A percentile compares a stretch with the other conserved stretches of the same genome.
Evolutionary conservation across 1,284 basidiomycete genomes (phyloP).

Genomic region (Papiliotrema flavescens): DNA sequence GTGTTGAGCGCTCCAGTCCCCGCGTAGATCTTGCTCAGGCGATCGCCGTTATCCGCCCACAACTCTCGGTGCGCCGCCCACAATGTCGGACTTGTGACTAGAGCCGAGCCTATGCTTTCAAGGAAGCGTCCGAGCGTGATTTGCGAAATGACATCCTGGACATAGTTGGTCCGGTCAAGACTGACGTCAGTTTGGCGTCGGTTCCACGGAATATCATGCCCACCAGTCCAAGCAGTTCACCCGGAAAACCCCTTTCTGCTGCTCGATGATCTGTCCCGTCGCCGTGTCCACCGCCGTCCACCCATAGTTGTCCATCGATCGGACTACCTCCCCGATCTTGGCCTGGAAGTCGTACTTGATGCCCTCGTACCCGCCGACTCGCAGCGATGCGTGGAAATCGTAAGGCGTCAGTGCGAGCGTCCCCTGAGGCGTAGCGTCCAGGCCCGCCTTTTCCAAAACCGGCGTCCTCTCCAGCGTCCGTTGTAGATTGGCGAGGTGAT

Average conservation of each 20-base stretch:
- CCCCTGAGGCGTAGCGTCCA: constrained; percentile 11
- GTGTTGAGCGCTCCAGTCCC: constrained; percentile 96
- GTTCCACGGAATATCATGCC: constrained; percentile 18
- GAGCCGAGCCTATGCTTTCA: constrained; percentile 27
- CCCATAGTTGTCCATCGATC: constrained; percentile 74
- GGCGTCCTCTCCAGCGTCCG: constrained; percentile 56
- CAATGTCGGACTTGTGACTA: constrained; percentile 51
- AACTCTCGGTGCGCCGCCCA: constrained; percentile 87
- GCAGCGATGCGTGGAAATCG: constrained; percentile 86
- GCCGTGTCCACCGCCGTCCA: constrained; percentile 73
- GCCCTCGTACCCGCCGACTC: constrained; percentile 81
- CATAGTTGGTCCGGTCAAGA: constrained; percentile 95
- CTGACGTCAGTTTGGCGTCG: constrained; percentile 50
- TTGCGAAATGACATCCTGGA: constrained; percentile 86
- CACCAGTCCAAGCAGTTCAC: constrained; percentile 96
- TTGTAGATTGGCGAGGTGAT: constrained; percentile 61
- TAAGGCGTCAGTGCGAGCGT: constrained; percentile 69
- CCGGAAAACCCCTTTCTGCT: constrained; percentile 86
- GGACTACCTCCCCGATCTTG: constrained; percentile 59
- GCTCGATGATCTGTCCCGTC: constrained; percentile 66
- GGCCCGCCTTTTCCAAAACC: constrained; percentile 50
- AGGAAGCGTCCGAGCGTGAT: constrained; percentile 61
- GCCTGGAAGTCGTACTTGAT: constrained; percentile 73
- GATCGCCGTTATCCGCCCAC: constrained; percentile 96
- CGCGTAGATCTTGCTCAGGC: constrained; percentile 83